A percentile compares a stretch with the other conserved stretches of the same genome.
Evolutionary conservation across 352 stramenopile species (phyloP).

Genomic region (Phytophthora hibernalis): DNA sequence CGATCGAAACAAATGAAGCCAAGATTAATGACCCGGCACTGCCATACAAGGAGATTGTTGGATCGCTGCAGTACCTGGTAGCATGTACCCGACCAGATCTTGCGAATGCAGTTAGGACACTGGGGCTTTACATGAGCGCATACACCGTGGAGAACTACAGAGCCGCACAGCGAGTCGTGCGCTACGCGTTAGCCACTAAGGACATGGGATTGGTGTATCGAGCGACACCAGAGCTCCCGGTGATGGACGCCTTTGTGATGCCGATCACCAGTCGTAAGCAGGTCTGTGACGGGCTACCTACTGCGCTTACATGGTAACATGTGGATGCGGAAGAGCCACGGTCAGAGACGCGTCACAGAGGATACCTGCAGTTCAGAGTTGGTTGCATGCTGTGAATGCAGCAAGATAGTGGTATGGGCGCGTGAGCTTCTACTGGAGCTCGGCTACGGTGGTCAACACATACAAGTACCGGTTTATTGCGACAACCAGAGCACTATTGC

Average conservation of each 20-base stretch:
- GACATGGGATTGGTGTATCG: slow-evolving; percentile 1
- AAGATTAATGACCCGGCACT: no score
- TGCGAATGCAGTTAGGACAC: background rate
- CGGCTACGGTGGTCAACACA: no score
- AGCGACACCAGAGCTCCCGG: background rate
- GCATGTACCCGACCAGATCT: no score
- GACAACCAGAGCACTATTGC: slow-evolving; percentile 16
- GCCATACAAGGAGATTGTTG: no score
- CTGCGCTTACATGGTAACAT: slow-evolving; percentile 4
- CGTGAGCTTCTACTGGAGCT: no score
- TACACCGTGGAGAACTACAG: background rate
- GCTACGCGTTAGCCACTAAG: no score
- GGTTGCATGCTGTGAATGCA: slow-evolving; percentile 1
- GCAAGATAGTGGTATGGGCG: slow-evolving; percentile 11
- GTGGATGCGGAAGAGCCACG: slow-evolving; percentile 9
- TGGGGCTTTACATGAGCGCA: background rate
- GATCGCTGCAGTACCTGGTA: no score
- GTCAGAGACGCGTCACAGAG: background rate
- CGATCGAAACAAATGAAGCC: no score
- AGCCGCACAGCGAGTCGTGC: background rate
- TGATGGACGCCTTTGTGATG: slow-evolving; percentile 2
- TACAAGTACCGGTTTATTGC: no score
- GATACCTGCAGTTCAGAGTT: slow-evolving; percentile 11
- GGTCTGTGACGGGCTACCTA: slow-evolving; percentile 6
- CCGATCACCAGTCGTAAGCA: slow-evolving; percentile 7